Evolutionary conservation across 768 basidiomycete species (phyloP), one percentile per base, ranked within the genome.

Genomic region (Pleurotus citrinopileatus): DNA sequence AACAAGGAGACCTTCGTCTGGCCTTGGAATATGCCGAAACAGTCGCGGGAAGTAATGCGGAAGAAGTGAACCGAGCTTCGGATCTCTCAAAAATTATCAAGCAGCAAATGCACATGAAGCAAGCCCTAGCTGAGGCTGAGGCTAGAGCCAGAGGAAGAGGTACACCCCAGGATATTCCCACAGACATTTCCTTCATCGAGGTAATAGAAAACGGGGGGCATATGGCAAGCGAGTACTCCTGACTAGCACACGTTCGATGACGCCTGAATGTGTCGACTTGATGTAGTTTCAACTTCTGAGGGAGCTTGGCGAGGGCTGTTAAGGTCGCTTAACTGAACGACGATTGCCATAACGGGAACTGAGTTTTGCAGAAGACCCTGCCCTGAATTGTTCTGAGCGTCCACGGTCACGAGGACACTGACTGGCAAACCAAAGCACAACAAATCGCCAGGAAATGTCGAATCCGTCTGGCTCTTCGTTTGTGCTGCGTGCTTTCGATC

Each of bases 31-130:
- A 87, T 66, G 73, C 94, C 26, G 83, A 91, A 55, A 76, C 75
- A 44, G 83, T 97, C 23, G 84, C 89, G 3, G 70, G 70, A 42
- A 93, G 89, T 62, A 94, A 95, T 68, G 82, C 83, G 9, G 90
- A 92, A 62, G 91, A 94, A 61, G 89, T 89, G 15, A 80, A 78
- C 10, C 78, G 77, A 52, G 93, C 90, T 0, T 75, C 82, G 37
- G 90, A 91, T 37, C 67, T 90, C 64, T 68, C 94, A 56, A 88
- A 88, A 62, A 70, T 67, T 19, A 70, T 86, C 17, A 82, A 80
- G 57, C 54, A 60, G 37, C 61, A 64, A 37, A 60, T 77, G n/a
- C 63, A 68, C 46, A 62, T 63, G 37, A 66, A 55, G 56, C 55
- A 55, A 47, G 57, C 61, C 36, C 42, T 57, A 23, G 38, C 52